Evolutionary conservation across 2,329 filamentous ascomycete genomes (phyloP).

Genomic region (Aureobasidium sp.): DNA sequence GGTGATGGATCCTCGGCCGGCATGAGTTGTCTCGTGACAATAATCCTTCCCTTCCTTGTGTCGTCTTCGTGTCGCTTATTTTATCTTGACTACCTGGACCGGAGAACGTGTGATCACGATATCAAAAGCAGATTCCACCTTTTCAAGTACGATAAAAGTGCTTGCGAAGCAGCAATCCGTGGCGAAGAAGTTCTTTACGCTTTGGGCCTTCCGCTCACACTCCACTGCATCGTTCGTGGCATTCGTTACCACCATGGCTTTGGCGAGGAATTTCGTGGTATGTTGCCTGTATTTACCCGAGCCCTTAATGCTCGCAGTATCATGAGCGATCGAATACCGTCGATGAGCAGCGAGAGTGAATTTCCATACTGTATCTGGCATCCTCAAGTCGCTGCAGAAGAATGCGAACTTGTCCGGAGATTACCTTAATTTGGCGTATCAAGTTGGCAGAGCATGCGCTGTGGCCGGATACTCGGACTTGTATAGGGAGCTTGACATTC

Average conservation of each 20-base stretch:
- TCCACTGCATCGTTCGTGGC: conserved; percentile 22
- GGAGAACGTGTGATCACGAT: too few relatives aligned
- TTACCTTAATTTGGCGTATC: conserved; percentile 39
- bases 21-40: too few relatives aligned
- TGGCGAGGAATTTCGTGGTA: conserved; percentile 19
- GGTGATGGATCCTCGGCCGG: too few relatives aligned
- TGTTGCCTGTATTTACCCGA: conserved; percentile 24
- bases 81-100: too few relatives aligned
- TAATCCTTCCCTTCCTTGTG: too few relatives aligned
- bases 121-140: too few relatives aligned
- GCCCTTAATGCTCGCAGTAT: conserved; percentile 39
- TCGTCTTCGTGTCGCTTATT: too few relatives aligned
- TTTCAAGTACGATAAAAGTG: background rate
- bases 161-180: conserved; percentile 8
- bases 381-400: conserved; percentile 41
- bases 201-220: background rate
- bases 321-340: conserved; percentile 41
- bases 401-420: conserved; percentile 34
- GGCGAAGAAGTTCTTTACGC: background rate
- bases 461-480: conserved; percentile 42
- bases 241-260: conserved; percentile 27
- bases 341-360: conserved; percentile 27
- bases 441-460: conserved; percentile 46
- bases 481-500: conserved; percentile 40
- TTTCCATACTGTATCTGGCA: conserved; percentile 51